These are phyloP conservation scores for Ceratocystis eucalypticola DNA, from an alignment of 2,329 filamentous ascomycete genomes.

Conservation along the genomic window DNA sequence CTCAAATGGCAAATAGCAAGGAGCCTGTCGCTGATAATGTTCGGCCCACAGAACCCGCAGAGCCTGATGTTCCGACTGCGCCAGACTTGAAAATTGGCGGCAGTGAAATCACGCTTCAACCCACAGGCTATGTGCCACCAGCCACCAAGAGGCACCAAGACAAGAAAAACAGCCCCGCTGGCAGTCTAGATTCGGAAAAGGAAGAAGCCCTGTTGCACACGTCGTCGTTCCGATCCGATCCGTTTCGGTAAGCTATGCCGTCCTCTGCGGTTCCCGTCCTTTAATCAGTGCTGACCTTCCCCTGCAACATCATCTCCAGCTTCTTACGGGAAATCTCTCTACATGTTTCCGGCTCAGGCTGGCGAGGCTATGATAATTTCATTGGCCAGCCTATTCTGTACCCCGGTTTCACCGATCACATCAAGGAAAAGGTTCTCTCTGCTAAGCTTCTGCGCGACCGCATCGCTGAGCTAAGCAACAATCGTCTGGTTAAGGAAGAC, in stretches of 20 bases:
- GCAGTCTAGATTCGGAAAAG: conserved; percentile 32
- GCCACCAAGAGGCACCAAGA: conserved; percentile 25
- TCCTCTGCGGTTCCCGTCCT: not conserved
- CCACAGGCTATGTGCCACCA: conserved; percentile 51
- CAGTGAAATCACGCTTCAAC: conserved; percentile 60
- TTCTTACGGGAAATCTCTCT: conserved; percentile 89
- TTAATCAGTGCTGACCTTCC: not conserved
- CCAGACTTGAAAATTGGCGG: conserved; percentile 69
- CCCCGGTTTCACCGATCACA: conserved; percentile 76
- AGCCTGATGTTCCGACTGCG: conserved; percentile 36
- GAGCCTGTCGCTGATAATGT: not conserved
- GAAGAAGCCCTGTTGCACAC: conserved; percentile 69
- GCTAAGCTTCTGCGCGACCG: conserved; percentile 61
- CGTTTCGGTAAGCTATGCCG: conserved; percentile 36
- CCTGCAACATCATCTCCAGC: conserved; percentile 30
- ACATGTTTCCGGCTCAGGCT: conserved; percentile 84
- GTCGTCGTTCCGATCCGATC: conserved; percentile 66
- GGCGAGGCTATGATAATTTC: conserved; percentile 83
- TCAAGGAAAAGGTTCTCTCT: conserved; percentile 64
- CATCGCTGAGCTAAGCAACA: conserved; percentile 70
- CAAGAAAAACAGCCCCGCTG: not conserved
- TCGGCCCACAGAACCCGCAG: not conserved
- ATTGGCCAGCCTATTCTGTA: conserved; percentile 93
- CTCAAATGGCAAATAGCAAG: not conserved
- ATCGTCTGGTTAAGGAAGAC: conserved; percentile 55